Evolutionary conservation across 305 asterid species (phyloP).

Genomic region (Vinca major): DNA sequence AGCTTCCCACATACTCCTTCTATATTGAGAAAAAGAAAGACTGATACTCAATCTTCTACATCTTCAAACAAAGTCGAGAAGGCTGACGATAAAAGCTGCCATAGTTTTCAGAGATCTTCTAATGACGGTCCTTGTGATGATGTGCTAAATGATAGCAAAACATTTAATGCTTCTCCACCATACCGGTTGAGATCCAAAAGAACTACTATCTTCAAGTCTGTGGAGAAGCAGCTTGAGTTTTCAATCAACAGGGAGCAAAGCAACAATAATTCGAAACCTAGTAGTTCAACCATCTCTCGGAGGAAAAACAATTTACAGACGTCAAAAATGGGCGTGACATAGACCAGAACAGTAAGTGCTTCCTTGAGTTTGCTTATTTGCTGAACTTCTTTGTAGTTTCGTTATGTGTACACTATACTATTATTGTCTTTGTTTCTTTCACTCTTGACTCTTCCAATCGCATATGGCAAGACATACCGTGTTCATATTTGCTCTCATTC

Average conservation of each 20-base stretch:
- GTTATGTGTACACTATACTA: neutral
- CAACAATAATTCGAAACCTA: slow-evolving; percentile 27
- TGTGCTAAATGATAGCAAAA: slow-evolving; percentile 28
- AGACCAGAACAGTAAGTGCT: slow-evolving; percentile 17
- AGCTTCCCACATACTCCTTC: slow-evolving; percentile 87
- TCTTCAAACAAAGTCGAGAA: slow-evolving; percentile 22
- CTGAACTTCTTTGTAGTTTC: neutral
- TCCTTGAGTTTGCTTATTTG: slow-evolving; percentile 7
- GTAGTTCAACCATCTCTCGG: slow-evolving; percentile 35
- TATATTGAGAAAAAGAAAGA: slow-evolving; percentile 66
- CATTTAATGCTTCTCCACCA: slow-evolving; percentile 76
- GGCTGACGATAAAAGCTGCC: slow-evolving; percentile 14
- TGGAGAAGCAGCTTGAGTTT: slow-evolving; percentile 92
- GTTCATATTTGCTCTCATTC: neutral
- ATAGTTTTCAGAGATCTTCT: slow-evolving; percentile 23
- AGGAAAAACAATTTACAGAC: slow-evolving; percentile 39
- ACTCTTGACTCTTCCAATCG: neutral
- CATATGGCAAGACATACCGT: neutral
- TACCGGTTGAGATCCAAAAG: slow-evolving; percentile 63
- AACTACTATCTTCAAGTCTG: slow-evolving; percentile 52
- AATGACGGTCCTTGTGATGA: slow-evolving; percentile 27
- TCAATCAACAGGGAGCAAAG: slow-evolving; percentile 30
- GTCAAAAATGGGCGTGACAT: slow-evolving; percentile 43
- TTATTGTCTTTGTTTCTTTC: neutral
- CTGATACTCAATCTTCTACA: slow-evolving; percentile 20